Conservation (phyloP, 805 yeast genomes). For the Zygotorulaspora florentina region DNA sequence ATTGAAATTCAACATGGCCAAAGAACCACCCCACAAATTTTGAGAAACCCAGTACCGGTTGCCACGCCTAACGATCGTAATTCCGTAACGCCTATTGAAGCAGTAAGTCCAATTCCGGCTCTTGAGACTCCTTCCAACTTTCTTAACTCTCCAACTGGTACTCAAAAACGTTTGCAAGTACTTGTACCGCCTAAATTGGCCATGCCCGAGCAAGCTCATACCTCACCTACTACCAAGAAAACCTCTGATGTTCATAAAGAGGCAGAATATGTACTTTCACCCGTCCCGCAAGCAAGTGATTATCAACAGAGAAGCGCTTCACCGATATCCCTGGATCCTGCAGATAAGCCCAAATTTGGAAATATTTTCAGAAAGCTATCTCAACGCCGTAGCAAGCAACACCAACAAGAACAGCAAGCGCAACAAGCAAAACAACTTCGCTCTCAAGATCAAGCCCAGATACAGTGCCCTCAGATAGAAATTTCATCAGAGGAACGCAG, state of each 20-base stretch:
- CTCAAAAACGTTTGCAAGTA: constrained; percentile 19
- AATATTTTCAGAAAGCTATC: constrained; percentile 36
- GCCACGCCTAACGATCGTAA: background rate
- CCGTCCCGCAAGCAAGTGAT: constrained; percentile 33
- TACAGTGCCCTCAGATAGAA: constrained; percentile 12
- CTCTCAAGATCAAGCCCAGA: constrained; percentile 11
- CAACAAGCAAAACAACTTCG: constrained; percentile 1
- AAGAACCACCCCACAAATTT: constrained; percentile 1
- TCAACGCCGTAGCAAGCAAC: constrained; percentile 28
- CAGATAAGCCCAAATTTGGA: constrained; percentile 31
- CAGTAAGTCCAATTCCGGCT: constrained; percentile 1
- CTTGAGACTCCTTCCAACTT: constrained; percentile 8
- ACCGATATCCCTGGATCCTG: constrained; percentile 14
- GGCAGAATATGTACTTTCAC: constrained; percentile 26
- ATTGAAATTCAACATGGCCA: constrained; percentile 5
- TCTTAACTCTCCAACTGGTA: constrained; percentile 2
- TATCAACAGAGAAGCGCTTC: constrained; percentile 35
- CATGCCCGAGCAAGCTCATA: constrained; percentile 49
- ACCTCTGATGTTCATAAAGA: constrained; percentile 24
- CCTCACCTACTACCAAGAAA: constrained; percentile 40
- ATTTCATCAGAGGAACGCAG: constrained; percentile 8
- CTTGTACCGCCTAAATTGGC: constrained; percentile 40
- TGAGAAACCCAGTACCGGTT: constrained; percentile 6
- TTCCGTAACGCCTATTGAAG: constrained; percentile 1
- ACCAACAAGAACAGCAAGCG: constrained; percentile 15